Conservation (phyloP, 2,329 filamentous ascomycete species). For the Colletotrichum coccodes region DNA sequence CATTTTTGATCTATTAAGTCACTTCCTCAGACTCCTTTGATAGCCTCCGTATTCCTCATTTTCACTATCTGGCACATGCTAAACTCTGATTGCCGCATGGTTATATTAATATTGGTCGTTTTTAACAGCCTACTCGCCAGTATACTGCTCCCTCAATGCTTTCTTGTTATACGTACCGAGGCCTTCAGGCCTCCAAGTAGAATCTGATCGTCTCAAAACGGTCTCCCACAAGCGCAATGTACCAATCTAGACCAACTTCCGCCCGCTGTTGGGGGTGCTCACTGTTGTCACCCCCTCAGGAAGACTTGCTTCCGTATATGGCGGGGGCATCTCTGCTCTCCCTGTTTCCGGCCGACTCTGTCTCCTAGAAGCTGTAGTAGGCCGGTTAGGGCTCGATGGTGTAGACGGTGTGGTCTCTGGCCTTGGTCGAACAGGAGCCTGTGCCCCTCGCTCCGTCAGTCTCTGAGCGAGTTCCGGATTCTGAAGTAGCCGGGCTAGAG, state of each 20-base stretch:
- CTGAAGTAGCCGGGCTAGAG: constrained; percentile 11
- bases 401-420: neutral
- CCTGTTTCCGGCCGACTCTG: neutral
- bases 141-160: too few relatives aligned
- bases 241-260: neutral
- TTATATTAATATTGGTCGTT: too few relatives aligned
- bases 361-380: neutral
- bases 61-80: too few relatives aligned
- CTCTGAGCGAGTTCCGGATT: constrained; percentile 21
- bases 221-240: neutral
- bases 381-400: neutral
- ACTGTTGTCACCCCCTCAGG: neutral
- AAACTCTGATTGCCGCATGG: too few relatives aligned
- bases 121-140: too few relatives aligned
- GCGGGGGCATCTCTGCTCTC: constrained; percentile 1
- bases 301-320: neutral
- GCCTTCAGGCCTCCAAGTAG: too few relatives aligned
- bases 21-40: too few relatives aligned
- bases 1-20: too few relatives aligned
- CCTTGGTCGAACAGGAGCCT: neutral
- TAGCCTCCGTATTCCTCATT: too few relatives aligned
- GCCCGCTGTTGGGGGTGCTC: neutral
- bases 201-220: neutral
- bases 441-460: constrained; percentile 23
- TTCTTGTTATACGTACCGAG: too few relatives aligned